phyloP scores from a whole-genome alignment of 2,329 filamentous ascomycete genomes.

The Aspergillus ruber region DNA sequence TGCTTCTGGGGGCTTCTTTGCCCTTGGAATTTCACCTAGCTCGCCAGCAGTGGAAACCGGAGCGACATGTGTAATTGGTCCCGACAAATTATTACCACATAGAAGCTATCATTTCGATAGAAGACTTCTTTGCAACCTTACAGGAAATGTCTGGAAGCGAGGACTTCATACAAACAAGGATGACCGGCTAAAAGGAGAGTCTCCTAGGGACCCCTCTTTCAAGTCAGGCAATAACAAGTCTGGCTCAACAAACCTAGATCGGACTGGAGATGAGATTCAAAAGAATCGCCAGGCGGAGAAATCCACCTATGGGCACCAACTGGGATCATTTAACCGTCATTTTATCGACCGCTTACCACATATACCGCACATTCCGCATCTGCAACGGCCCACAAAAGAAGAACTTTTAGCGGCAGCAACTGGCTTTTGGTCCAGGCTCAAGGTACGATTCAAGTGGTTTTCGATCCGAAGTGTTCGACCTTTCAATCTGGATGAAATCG shows the following conservation, averaged over 20 bases:
- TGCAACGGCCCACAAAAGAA: constrained; percentile 82
- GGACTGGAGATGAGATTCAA: constrained; percentile 5
- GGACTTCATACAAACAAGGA: constrained; percentile 25
- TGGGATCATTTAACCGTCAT: constrained; percentile 26
- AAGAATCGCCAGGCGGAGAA: constrained; percentile 20
- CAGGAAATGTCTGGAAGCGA: constrained; percentile 22
- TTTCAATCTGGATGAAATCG: constrained; percentile 94
- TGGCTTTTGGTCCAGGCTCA: constrained; percentile 84
- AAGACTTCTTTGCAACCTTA: constrained; percentile 9
- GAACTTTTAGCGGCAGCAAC: constrained; percentile 86
- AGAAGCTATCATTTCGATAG: constrained; percentile 13
- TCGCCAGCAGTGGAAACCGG: constrained; percentile 28
- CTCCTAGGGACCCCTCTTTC: constrained; percentile 10
- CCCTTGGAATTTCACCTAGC: constrained; percentile 40
- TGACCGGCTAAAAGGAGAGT: constrained; percentile 9
- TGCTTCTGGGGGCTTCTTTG: constrained; percentile 50
- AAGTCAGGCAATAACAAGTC: constrained; percentile 11
- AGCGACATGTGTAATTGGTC: constrained; percentile 24
- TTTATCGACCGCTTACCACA: constrained; percentile 59
- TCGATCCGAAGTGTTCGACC: constrained; percentile 89
- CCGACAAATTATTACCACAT: constrained; percentile 26
- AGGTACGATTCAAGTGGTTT: constrained; percentile 94
- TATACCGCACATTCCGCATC: constrained; percentile 67
- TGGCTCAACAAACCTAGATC: constrained; percentile 1
- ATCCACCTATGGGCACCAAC: constrained; percentile 12